A percentile compares a stretch with the other conserved stretches of the same genome.
Evolutionary conservation across 2,329 filamentous ascomycete species (phyloP).

Genomic region (Aspergillus puulaauensis): DNA sequence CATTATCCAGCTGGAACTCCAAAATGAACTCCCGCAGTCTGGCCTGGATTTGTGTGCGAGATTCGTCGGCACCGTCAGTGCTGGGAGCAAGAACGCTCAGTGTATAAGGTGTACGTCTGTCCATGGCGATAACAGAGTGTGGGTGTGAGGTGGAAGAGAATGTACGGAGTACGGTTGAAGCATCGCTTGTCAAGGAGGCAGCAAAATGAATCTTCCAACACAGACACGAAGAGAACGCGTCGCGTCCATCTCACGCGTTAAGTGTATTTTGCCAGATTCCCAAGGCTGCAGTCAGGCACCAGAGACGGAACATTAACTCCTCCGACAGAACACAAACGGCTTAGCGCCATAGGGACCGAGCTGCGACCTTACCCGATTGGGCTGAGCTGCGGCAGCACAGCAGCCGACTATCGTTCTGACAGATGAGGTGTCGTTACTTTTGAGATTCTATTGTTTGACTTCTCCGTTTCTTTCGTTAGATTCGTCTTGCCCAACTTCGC

Average conservation of each 20-base stretch:
- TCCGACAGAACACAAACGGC: conserved; percentile 8
- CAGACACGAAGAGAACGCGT: conserved; percentile 31
- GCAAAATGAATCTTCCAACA: conserved; percentile 26
- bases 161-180: background rate
- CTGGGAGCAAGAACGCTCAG: conserved; percentile 74
- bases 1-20: conserved; percentile 89
- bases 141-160: conserved; percentile 13
- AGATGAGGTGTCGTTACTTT: background rate
- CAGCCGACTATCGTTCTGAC: conserved; percentile 23
- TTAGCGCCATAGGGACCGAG: conserved; percentile 17
- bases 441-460: background rate
- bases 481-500: background rate
- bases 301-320: conserved; percentile 11
- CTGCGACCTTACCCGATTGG: conserved; percentile 30
- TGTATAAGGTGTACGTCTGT: conserved; percentile 83
- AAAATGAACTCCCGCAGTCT: conserved; percentile 89
- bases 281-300: conserved; percentile 4
- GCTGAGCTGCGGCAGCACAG: conserved; percentile 18
- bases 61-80: conserved; percentile 66
- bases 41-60: conserved; percentile 69
- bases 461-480: background rate
- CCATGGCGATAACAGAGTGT: conserved; percentile 57
- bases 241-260: conserved; percentile 40
- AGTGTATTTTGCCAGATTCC: conserved; percentile 33
- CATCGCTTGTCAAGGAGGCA: conserved; percentile 11